Base-by-base conservation (phyloP, 2,329 filamentous ascomycete species). In the Helotiales sp. region DNA sequence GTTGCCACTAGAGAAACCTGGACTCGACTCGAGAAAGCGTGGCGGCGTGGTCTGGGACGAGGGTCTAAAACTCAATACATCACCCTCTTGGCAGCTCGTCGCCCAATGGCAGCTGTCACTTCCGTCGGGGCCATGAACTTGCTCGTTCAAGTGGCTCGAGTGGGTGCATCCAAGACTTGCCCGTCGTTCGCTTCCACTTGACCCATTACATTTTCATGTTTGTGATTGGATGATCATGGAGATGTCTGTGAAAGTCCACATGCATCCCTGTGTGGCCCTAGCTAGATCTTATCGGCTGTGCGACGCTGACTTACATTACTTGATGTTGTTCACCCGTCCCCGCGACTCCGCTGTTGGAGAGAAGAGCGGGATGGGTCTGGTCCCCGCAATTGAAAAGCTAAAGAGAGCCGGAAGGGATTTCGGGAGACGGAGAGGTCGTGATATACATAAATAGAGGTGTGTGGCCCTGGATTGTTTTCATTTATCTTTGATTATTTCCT, bases 21-120 rank as follows among this genome's bases (percentile, higher is more conserved):
- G 47, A 26, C 45, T 24, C 47, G 17, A 45, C 6, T 34, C 30
- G 30, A 20, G 47, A 52, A 52, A n/a, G n/a, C n/a, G n/a, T n/a
- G n/a, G n/a, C n/a, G n/a, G n/a, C 26, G 49, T 52, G 49, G 49
- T 34, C 52, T 30, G n/a, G n/a, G n/a, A n/a, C n/a, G n/a, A n/a
- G n/a, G n/a, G n/a, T n/a, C n/a, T n/a, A n/a, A n/a, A n/a, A n/a
- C n/a, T n/a, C n/a, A n/a, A n/a, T n/a, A n/a, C n/a, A n/a, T n/a
- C 40, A 4, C 2, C 15, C 17, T 60, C 37, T 60, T 60, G 37
- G 34, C 24, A 11, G 37, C 28, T 47, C 37, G 20, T 43, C 40
- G 37, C 57, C 57, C 57, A 60, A 60, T 60, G 57, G 57, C 37
- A n/a, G 37, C 57, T 60, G 57, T 60, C 57, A 45, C 1, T 45